Base-by-base conservation (phyloP, 2,329 filamentous ascomycete genomes). In the Curvularia spicifera region DNA sequence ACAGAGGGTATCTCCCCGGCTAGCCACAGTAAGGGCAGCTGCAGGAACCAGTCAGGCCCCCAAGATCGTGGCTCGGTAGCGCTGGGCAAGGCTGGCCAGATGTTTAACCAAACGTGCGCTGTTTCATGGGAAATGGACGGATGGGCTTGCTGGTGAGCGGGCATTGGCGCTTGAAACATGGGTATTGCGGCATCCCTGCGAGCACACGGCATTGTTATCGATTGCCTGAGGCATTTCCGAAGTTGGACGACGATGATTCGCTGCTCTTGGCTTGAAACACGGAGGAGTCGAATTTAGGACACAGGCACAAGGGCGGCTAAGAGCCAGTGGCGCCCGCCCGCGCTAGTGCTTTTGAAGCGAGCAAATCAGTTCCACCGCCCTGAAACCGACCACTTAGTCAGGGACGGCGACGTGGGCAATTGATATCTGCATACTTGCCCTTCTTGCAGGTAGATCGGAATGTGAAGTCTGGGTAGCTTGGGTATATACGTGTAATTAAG, bases 121-220 rank as follows among this genome's bases (percentile, higher is more conserved):
- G 71, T 73, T 73, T 73, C 70, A 72, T 56, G 64, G 69, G 61
- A 72, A 71, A 69, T 60, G 59, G 49, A 66, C 58, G 65, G 65
- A 65, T 61, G 56, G 59, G 49, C 60, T 51, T 47, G 58, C 48
- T 59, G 58, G 57, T 44, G 51, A 57, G 33, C 57, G 55, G 53
- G 52, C 51, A 47, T 58, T 65, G 61, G 63, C 53, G 67, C 56
- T 53, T 71, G 67, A 71, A 71, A 69, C 70, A 63, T 59, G 47
- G 51, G 65, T 57, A 54, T 52, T 43, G 37, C 51, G 44, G 37
- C 33, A 67, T 60, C 58, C 63, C 56, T 51, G 49, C 39, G 49
- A 31, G 31, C 53, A 61, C 42, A 57, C 60, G 59, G 56, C 51
- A 55, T 55, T 52, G 51, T 53, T 45, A 45, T 39, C 43, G 45